A percentile compares a stretch with the other conserved stretches of the same genome.
phyloP scores from a whole-genome alignment of 1,284 basidiomycete genomes.

The Microbotryum lychnidis-dioicae region DNA sequence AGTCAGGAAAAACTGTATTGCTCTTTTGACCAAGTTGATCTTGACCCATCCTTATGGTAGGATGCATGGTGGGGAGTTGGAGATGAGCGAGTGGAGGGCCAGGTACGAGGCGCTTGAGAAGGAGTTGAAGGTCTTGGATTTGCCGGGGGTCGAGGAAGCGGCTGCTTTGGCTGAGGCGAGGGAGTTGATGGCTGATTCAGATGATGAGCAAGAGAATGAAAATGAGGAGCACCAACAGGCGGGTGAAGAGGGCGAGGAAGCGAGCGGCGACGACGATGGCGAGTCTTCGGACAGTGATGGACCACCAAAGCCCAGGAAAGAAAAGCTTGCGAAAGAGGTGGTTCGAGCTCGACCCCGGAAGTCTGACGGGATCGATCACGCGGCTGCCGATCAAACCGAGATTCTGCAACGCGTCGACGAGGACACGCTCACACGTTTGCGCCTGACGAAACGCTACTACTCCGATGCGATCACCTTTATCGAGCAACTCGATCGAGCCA shows the following conservation, averaged over 20 bases:
- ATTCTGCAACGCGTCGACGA: slow-evolving; percentile 40
- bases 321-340: slow-evolving; percentile 3
- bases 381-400: slow-evolving; percentile 55
- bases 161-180: slow-evolving; percentile 34
- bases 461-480: slow-evolving; percentile 82
- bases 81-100: slow-evolving; percentile 63
- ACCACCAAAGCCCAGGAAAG: slow-evolving; percentile 26
- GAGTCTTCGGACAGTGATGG: slow-evolving; percentile 37
- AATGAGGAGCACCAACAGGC: slow-evolving; percentile 29
- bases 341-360: slow-evolving; percentile 10
- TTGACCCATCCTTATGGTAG: slow-evolving; percentile 82
- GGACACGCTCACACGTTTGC: slow-evolving; percentile 56
- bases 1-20: slow-evolving; percentile 77
- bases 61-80: slow-evolving; percentile 75
- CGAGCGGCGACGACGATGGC: slow-evolving; percentile 39
- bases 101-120: slow-evolving; percentile 52
- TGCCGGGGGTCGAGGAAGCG: slow-evolving; percentile 42
- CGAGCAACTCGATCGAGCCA: slow-evolving; percentile 57
- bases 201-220: slow-evolving; percentile 42
- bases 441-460: slow-evolving; percentile 80
- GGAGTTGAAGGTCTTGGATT: slow-evolving; percentile 54
- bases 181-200: slow-evolving; percentile 36
- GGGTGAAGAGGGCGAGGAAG: slow-evolving; percentile 40
- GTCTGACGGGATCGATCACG: slow-evolving; percentile 45
- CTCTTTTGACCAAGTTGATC: slow-evolving; percentile 67